Base-by-base conservation (phyloP, 352 stramenopile species). In the Phytophthora pseudosyringae region DNA sequence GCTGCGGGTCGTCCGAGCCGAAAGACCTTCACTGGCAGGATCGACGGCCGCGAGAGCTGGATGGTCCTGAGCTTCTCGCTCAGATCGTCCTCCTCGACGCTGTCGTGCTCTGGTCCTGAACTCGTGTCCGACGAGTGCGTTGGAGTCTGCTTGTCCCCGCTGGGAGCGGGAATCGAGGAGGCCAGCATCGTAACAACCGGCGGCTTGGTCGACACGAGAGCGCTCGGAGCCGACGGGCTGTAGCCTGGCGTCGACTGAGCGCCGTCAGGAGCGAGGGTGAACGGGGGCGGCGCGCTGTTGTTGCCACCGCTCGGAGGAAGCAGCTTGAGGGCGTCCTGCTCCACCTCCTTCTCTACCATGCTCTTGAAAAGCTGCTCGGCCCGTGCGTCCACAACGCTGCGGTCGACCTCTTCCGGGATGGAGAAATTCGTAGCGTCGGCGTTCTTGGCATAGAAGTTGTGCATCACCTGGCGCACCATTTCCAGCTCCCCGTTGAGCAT, bases 391-490 rank as follows among this genome's bases (percentile, higher is more conserved):
- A 89, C 63, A 10, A 71, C 62, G 1, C 62, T 66, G 41, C 81
- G 80, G 47, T 92, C 78, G 2, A 88, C 64, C 40, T 86, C 78
- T 3, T 86, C 72, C 26, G 67, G 58, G 64, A 92, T 90, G 38
- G 56, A 44, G 65, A 92, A 91, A 56, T 85, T 73, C 9, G 81
- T 93, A 10, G 79, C 83, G 10, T 89, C 78, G 3, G 81, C 78
- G 54, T 90, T 93, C 60, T 86, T 89, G 32, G 79, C 58, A 52
- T 93, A 90, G 61, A 92, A 93, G 35, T 76, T 82, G 58, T 91
- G 73, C 84, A 93, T 90, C 13, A 90, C 82, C 55, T 93, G 83
- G 28, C 81, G 80, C 64, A 91, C 84, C 84, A 91, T 89, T 59
- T 89, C 82, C 28, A 91, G 73, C 59, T 93, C 81, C n/a, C 78